phyloP scores from a whole-genome alignment of 78 protist species.

The Chrysochromulina tobinii region DNA sequence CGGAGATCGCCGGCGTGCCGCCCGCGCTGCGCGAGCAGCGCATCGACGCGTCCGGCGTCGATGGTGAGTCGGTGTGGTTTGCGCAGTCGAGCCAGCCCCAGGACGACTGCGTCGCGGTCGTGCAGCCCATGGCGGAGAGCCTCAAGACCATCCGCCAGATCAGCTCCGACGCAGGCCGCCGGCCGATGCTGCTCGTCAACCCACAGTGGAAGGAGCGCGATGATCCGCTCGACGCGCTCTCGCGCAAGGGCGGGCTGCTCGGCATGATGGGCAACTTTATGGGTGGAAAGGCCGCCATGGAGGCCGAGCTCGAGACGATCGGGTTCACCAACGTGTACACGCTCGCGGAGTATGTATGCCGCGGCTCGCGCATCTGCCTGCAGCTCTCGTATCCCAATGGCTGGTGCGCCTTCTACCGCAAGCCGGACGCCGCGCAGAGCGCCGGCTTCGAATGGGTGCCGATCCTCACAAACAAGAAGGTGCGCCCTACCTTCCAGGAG shows the following conservation, averaged over 20 bases:
- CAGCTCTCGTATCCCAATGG: background rate
- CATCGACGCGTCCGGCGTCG: constrained; percentile 27
- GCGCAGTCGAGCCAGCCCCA: background rate
- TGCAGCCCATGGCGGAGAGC: constrained; percentile 7
- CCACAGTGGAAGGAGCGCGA: background rate
- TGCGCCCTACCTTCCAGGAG: constrained; percentile 15
- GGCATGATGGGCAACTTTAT: background rate
- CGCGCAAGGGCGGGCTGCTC: constrained; percentile 1
- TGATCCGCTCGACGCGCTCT: background rate
- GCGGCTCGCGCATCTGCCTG: background rate
- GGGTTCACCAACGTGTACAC: background rate
- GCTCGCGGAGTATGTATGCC: background rate
- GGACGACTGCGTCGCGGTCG: background rate
- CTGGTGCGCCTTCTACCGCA: background rate
- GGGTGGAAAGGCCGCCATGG: constrained; percentile 12
- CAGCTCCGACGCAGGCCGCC: background rate
- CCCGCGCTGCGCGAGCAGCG: background rate
- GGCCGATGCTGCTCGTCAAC: constrained; percentile 19
- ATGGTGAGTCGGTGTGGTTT: constrained; percentile 2
- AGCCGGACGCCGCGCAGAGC: background rate
- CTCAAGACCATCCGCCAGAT: background rate
- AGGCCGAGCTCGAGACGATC: background rate
- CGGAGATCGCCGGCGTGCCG: background rate
- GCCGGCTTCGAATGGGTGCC: no score
- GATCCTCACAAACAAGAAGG: background rate